Conservation (phyloP, 805 yeast species). For the Tetrapisispora nanseiensis region DNA sequence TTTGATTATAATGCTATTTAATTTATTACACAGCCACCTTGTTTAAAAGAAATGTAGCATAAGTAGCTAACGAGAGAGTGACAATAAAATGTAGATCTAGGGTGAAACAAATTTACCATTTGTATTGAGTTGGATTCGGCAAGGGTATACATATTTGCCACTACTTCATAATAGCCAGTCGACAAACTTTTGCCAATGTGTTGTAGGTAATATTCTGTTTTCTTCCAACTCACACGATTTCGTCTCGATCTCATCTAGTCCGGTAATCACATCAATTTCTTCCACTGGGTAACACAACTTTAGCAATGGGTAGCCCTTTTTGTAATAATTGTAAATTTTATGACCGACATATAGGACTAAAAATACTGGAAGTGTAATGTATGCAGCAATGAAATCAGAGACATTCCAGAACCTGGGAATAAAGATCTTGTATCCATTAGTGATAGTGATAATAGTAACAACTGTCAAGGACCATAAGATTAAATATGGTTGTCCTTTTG, state of each 20-base stretch:
- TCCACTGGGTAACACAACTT: constrained; percentile 40
- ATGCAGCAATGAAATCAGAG: constrained; percentile 60
- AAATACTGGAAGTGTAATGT: constrained; percentile 43
- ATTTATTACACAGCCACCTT: too few species aligned
- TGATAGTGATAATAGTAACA: constrained; percentile 44
- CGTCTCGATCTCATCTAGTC: constrained; percentile 51
- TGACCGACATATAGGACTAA: constrained; percentile 49
- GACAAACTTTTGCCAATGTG: constrained; percentile 13
- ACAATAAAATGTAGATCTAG: too few species aligned
- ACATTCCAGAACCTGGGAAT: constrained; percentile 39
- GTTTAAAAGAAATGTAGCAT: too few species aligned
- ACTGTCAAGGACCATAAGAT: constrained; percentile 45
- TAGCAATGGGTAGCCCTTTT: constrained; percentile 9
- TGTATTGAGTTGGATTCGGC: too few species aligned
- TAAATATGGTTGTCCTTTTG: constrained; percentile 48
- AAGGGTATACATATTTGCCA: too few species aligned
- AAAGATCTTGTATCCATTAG: constrained; percentile 68
- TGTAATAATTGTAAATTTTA: constrained; percentile 36
- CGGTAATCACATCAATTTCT: constrained; percentile 51
- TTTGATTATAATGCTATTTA: too few species aligned
- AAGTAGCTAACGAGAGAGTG: too few species aligned
- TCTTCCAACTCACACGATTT: constrained; percentile 32
- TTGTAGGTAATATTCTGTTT: constrained; percentile 15
- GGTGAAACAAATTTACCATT: too few species aligned
- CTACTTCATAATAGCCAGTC: constrained; percentile 13